Evolutionary conservation across 306 rosid species (phyloP).

Genomic region (Ammopiptanthus mongolicus): DNA sequence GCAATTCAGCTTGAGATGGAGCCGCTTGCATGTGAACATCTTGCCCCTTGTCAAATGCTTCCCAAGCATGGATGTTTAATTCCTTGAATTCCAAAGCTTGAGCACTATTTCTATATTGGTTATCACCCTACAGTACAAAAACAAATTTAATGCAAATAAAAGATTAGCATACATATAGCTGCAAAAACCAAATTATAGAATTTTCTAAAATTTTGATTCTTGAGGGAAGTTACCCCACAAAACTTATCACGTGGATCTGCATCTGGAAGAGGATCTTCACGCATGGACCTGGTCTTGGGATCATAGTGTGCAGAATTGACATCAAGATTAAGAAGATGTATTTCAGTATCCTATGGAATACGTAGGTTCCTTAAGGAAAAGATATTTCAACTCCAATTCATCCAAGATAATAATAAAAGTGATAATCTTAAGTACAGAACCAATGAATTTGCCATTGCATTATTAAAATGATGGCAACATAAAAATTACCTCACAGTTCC

Average conservation of each 20-base stretch:
- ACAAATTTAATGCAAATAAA: not conserved
- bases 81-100: slow-evolving; percentile 59
- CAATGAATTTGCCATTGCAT: not conserved
- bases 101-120: slow-evolving; percentile 39
- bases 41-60: slow-evolving; percentile 60
- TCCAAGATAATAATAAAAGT: not conserved
- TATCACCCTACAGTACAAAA: slow-evolving; percentile 37
- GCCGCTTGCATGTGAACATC: slow-evolving; percentile 54
- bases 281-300: slow-evolving; percentile 61
- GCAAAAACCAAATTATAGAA: not conserved
- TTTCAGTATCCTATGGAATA: slow-evolving; percentile 57
- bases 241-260: slow-evolving; percentile 62
- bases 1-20: slow-evolving; percentile 60
- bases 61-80: slow-evolving; percentile 54
- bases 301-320: slow-evolving; percentile 53
- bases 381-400: not conserved
- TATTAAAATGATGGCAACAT: not conserved
- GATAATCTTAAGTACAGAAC: not conserved
- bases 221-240: slow-evolving; percentile 29
- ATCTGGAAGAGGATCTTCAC: slow-evolving; percentile 57
- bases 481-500: slow-evolving; percentile 49
- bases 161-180: not conserved
- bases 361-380: slow-evolving; percentile 42
- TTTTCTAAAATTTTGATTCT: not conserved
- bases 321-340: slow-evolving; percentile 56